A percentile compares a stretch with the other conserved stretches of the same genome.
These are phyloP conservation scores for Nakazawaea ernobii DNA, from an alignment of 805 yeast species.

Conservation along the genomic window DNA sequence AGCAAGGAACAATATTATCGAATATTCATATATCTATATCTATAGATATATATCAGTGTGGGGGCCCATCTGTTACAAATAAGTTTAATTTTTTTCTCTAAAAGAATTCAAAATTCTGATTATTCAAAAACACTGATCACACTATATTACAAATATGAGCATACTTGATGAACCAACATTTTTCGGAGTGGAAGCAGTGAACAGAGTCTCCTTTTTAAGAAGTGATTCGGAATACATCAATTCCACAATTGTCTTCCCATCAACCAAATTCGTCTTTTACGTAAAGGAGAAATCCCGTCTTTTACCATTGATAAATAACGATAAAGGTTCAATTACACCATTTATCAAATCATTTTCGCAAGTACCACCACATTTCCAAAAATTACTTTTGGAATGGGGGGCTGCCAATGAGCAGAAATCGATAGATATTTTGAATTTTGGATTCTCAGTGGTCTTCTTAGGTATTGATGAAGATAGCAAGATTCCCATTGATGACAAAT, in stretches of 20 bases:
- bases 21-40: too few species aligned
- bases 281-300: constrained; percentile 21
- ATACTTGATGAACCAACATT: constrained; percentile 13
- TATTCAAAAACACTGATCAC: too few species aligned
- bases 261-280: constrained; percentile 45
- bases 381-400: constrained; percentile 18
- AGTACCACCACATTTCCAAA: constrained; percentile 13
- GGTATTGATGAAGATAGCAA: constrained; percentile 40
- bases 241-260: constrained; percentile 36
- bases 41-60: too few species aligned
- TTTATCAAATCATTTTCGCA: constrained; percentile 10
- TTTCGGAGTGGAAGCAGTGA: constrained; percentile 48
- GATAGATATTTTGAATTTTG: constrained; percentile 12
- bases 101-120: too few species aligned
- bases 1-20: too few species aligned
- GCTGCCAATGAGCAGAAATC: constrained; percentile 12
- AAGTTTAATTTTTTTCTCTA: too few species aligned
- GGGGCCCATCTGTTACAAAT: too few species aligned
- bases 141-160: too few species aligned
- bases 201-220: constrained; percentile 60
- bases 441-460: constrained; percentile 33
- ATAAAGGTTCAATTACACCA: constrained; percentile 11
- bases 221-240: constrained; percentile 47
- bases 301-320: constrained; percentile 19
- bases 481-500: constrained; percentile 17